Evolutionary conservation across 108 stramenopile genomes (phyloP).

Genomic region (Mediolabrus comicus): DNA sequence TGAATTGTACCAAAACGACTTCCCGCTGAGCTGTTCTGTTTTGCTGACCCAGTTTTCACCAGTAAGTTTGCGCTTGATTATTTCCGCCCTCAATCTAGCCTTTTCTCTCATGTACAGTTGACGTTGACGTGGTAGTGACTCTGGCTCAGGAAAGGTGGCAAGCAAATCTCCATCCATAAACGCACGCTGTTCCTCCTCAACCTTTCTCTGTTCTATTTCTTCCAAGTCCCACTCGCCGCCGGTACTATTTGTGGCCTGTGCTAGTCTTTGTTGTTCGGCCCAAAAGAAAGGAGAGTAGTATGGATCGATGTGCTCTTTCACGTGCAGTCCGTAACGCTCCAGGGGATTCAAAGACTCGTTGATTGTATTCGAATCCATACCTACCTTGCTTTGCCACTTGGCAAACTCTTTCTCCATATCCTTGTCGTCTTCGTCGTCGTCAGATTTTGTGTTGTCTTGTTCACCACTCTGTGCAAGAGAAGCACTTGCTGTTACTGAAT

Average conservation of each 20-base stretch:
- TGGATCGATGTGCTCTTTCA: slow-evolving; percentile 77
- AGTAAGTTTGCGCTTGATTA: slow-evolving; percentile 71
- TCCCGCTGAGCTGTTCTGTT: slow-evolving; percentile 56
- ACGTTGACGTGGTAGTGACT: slow-evolving; percentile 72
- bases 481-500: slow-evolving; percentile 2
- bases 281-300: slow-evolving; percentile 73
- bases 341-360: slow-evolving; percentile 74
- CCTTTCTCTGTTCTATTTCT: slow-evolving; percentile 65
- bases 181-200: slow-evolving; percentile 65
- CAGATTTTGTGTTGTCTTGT: slow-evolving; percentile 12
- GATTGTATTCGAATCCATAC: slow-evolving; percentile 73
- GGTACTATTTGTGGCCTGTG: slow-evolving; percentile 32
- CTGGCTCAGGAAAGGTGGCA: slow-evolving; percentile 65
- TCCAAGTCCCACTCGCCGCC: slow-evolving; percentile 76
- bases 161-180: slow-evolving; percentile 83
- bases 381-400: slow-evolving; percentile 87
- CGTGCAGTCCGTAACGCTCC: slow-evolving; percentile 68
- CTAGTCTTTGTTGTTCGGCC: slow-evolving; percentile 54
- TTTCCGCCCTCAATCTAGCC: slow-evolving; percentile 63
- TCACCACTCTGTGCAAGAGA: background rate
- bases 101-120: slow-evolving; percentile 77
- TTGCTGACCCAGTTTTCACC: slow-evolving; percentile 70
- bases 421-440: slow-evolving; percentile 46
- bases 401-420: slow-evolving; percentile 90
- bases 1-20: slow-evolving; percentile 76